Percentiles rank a stretch among this genome's conserved stretches.
These are phyloP conservation scores for Cryptococcus floricola DNA, from an alignment of 1,284 basidiomycete genomes.

Conservation along the genomic window DNA sequence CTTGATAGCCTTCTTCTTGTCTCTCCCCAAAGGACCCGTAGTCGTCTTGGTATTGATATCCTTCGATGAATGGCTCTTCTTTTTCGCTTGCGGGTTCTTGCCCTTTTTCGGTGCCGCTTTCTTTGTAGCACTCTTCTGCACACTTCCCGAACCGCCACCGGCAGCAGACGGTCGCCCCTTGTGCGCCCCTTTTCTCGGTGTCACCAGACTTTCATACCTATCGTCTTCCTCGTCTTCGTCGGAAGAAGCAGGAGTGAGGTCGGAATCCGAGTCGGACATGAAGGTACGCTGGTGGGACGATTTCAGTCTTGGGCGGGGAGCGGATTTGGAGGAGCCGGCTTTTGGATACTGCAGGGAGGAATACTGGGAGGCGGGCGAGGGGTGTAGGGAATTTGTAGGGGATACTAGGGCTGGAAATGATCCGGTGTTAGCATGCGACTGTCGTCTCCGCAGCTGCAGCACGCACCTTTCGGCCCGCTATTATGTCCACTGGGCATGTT, in stretches of 20 bases:
- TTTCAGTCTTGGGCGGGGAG: not conserved
- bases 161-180: conserved; percentile 6
- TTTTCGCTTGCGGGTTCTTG: conserved; percentile 2
- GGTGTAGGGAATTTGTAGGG: conserved; percentile 5
- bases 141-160: not conserved
- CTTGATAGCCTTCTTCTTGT: conserved; percentile 37
- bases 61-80: conserved; percentile 10
- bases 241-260: conserved; percentile 11
- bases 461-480: conserved; percentile 8
- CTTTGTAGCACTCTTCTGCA: conserved; percentile 7
- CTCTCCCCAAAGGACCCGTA: conserved; percentile 31
- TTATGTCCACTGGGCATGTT: conserved; percentile 2
- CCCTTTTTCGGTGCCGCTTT: not conserved
- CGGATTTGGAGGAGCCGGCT: conserved; percentile 5
- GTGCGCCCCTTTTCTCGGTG: conserved; percentile 12
- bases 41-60: conserved; percentile 5
- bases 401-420: not conserved
- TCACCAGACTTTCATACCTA: conserved; percentile 19
- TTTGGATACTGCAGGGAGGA: conserved; percentile 8
- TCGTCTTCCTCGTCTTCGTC: conserved; percentile 20
- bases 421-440: not conserved
- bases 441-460: not conserved
- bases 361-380: not conserved
- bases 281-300: not conserved
- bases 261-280: conserved; percentile 5